phyloP scores from a whole-genome alignment of 352 stramenopile genomes.

The Phytopythium oedochilum region DNA sequence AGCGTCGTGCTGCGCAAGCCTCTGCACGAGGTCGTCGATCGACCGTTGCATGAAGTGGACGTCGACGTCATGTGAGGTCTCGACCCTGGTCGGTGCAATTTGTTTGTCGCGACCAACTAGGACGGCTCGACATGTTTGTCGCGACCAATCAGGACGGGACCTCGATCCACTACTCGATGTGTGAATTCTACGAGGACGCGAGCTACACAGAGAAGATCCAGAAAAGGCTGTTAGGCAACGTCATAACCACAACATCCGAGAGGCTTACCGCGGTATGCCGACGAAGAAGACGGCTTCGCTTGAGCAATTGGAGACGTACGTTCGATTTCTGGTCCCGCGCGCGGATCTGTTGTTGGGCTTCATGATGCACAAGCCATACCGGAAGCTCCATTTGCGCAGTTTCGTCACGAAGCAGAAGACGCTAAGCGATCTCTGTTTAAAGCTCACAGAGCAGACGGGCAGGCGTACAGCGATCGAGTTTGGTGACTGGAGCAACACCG shows the following conservation, averaged over 20 bases:
- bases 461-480: slow-evolving; percentile 9
- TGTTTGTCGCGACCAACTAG: slow-evolving; percentile 16
- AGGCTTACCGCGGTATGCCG: slow-evolving; percentile 10
- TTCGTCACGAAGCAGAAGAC: slow-evolving; percentile 14
- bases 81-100: slow-evolving; percentile 6
- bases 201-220: slow-evolving; percentile 11
- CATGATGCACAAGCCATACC: slow-evolving; percentile 6
- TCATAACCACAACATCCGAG: slow-evolving; percentile 8
- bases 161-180: slow-evolving; percentile 7
- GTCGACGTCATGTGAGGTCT: slow-evolving; percentile 8
- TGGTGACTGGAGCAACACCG: slow-evolving; percentile 11
- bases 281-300: slow-evolving; percentile 13
- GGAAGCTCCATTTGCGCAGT: slow-evolving; percentile 5
- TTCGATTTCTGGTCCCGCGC: slow-evolving; percentile 3
- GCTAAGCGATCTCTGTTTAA: slow-evolving; percentile 8
- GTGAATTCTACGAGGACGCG: slow-evolving; percentile 12
- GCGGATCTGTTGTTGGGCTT: slow-evolving; percentile 9
- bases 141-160: too few species aligned
- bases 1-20: slow-evolving; percentile 14
- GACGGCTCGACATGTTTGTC: slow-evolving; percentile 2
- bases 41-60: background rate
- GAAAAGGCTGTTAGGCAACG: too few species aligned
- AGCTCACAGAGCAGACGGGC: background rate
- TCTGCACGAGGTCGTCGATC: background rate
- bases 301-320: slow-evolving; percentile 5